Evolutionary conservation across 805 yeast genomes (phyloP), one percentile per base, ranked within the genome.

Genomic region (Kluyveromyces wickerhamii): DNA sequence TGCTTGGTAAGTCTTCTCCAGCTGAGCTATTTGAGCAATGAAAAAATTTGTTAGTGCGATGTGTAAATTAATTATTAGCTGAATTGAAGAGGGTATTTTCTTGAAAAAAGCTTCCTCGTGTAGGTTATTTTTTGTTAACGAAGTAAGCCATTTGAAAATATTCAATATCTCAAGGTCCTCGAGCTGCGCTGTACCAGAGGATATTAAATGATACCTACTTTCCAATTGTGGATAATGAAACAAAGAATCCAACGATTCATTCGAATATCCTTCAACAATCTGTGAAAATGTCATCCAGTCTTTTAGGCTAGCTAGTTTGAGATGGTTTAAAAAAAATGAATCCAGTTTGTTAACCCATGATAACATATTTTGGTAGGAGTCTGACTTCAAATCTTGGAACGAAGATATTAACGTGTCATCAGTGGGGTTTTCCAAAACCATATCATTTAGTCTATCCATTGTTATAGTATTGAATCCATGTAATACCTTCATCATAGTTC

Each of bases 221-320:
- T 45, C 27, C 20, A 42, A 48, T 14, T 43, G 35, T 18, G 57
- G 45, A 29, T 50, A 52, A 8, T 43, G 40, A 51, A 81, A 78
- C 38, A 86, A 60, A 7, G 79, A 70, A 8, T 72, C 59, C 21
- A 71, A 53, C 0, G 77, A 67, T 31, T 70, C 75, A 15, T 74
- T 72, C 17, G 79, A 72, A 39, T 80, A 79, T 21, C 72, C 62
- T 52, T 88, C 96, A 29, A 89, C 58, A 1, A 78, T 59, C 49
- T 85, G 89, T 52, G 74, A 82, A 3, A 79, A 72, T 36, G 71
- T 69, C 34, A 85, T 65, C 96, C 96, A 89, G 47, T 88, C 94
- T 40, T 71, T 72, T 9, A 75, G 56, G 9, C 74, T 68, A 3
- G 48, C 47, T 16, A 54, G 35, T 11, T 42, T 63, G 51, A 79